A percentile compares a stretch with the other conserved stretches of the same genome.
Evolutionary conservation across 2,329 filamentous ascomycete genomes (phyloP).

Genomic region (Chaetothyriales sp.): DNA sequence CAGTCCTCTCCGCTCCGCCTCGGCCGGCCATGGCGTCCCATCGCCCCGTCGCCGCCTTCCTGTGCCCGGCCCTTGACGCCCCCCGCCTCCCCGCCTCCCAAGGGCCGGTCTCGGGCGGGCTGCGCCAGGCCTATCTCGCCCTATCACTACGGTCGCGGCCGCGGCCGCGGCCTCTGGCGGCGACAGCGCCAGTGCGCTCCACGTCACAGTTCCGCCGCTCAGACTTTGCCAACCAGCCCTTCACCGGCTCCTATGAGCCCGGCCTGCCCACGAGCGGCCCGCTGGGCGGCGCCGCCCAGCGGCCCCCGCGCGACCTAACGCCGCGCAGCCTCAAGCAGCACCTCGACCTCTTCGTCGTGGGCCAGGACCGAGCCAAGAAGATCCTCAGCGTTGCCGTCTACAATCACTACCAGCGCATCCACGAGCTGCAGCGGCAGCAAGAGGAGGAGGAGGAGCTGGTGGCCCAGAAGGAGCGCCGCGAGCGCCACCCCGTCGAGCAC

Average conservation of each 20-base stretch:
- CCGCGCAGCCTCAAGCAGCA: slow-evolving; percentile 66
- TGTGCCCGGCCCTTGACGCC: slow-evolving; percentile 5
- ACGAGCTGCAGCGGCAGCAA: slow-evolving; percentile 59
- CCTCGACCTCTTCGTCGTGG: slow-evolving; percentile 90
- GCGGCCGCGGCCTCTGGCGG: slow-evolving; percentile 20
- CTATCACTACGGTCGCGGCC: slow-evolving; percentile 10
- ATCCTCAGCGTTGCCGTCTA: slow-evolving; percentile 86
- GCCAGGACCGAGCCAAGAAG: slow-evolving; percentile 84
- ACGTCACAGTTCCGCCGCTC: slow-evolving; percentile 43
- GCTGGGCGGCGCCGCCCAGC: slow-evolving; percentile 45
- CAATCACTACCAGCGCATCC: slow-evolving; percentile 87
- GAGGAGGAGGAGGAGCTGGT: slow-evolving; percentile 64
- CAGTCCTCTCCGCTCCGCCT: background rate
- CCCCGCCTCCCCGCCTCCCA: background rate
- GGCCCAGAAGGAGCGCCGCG: slow-evolving; percentile 57
- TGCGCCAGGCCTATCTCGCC: slow-evolving; percentile 5
- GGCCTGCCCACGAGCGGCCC: slow-evolving; percentile 49
- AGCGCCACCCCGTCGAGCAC: slow-evolving; percentile 67
- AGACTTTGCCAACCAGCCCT: slow-evolving; percentile 51
- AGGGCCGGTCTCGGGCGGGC: background rate
- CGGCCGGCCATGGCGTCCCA: background rate
- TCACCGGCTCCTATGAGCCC: slow-evolving; percentile 50
- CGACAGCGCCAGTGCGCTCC: slow-evolving; percentile 24
- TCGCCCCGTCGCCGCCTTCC: slow-evolving; percentile 1
- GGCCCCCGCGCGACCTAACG: slow-evolving; percentile 42